A percentile compares a stretch with the other conserved stretches of the same genome.
These are phyloP conservation scores for Tothia fuscella DNA, from an alignment of 2,329 filamentous ascomycete genomes.

Conservation along the genomic window DNA sequence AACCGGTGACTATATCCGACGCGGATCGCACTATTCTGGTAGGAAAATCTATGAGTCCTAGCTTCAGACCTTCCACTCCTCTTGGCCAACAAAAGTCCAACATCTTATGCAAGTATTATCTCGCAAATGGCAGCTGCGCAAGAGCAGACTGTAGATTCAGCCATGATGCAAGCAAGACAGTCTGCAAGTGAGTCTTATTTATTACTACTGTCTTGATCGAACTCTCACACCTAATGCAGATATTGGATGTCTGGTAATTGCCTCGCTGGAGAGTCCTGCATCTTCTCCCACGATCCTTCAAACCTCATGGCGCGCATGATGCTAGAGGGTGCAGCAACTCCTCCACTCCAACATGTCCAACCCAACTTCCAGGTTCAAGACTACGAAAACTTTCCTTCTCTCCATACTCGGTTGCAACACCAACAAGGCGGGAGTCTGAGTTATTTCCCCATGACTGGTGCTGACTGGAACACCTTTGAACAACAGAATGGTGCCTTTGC, in stretches of 20 bases:
- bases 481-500: constrained; percentile 24
- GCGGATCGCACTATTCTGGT: constrained; percentile 61
- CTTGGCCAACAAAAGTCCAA: constrained; percentile 66
- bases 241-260: constrained; percentile 97
- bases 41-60: constrained; percentile 75
- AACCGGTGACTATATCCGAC: constrained; percentile 34
- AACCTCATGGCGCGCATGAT: constrained; percentile 72
- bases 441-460: constrained; percentile 23
- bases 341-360: constrained; percentile 50
- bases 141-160: constrained; percentile 94
- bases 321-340: constrained; percentile 50
- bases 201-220: constrained; percentile 9
- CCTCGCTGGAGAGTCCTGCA: constrained; percentile 82
- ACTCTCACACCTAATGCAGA: constrained; percentile 31
- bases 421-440: constrained; percentile 30
- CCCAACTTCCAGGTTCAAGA: constrained; percentile 70
- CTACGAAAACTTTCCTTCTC: constrained; percentile 70
- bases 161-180: constrained; percentile 86
- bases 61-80: constrained; percentile 62
- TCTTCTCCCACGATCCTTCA: constrained; percentile 93
- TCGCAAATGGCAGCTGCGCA: constrained; percentile 90
- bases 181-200: constrained; percentile 75
- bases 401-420: constrained; percentile 34
- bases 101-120: constrained; percentile 93
- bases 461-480: constrained; percentile 21